Evolutionary conservation across 2,329 filamentous ascomycete genomes (phyloP).

Genomic region (Magnaporthales sp.): DNA sequence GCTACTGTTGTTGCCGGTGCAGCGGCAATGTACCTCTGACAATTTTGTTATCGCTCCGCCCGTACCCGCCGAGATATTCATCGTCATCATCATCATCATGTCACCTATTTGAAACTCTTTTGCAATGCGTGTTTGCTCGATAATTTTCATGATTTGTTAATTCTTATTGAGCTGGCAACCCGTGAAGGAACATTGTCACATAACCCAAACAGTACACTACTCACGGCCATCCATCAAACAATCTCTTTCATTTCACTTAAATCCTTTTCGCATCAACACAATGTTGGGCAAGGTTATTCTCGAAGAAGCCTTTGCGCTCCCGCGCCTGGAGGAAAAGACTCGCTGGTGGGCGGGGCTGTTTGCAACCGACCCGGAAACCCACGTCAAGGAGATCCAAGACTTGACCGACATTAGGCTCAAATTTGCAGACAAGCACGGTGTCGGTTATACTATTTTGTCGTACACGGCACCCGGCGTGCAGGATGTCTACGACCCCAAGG

Average conservation of each 20-base stretch:
- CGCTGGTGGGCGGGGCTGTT: slow-evolving; percentile 54
- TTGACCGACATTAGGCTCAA: slow-evolving; percentile 30
- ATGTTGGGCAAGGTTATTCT: slow-evolving; percentile 55
- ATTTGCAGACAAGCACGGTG: slow-evolving; percentile 31
- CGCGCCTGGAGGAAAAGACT: slow-evolving; percentile 48
- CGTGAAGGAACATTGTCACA: no score
- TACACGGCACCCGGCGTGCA: slow-evolving; percentile 24
- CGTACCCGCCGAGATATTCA: neutral
- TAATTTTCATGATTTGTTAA: no score
- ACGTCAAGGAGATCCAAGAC: slow-evolving; percentile 43
- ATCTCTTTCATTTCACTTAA: neutral
- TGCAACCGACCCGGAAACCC: slow-evolving; percentile 48
- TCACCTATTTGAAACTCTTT: neutral
- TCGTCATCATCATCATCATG: no score
- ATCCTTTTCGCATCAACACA: neutral
- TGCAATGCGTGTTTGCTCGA: neutral
- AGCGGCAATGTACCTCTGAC: neutral
- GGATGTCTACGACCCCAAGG: slow-evolving; percentile 17
- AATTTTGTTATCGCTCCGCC: neutral
- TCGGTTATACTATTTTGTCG: slow-evolving; percentile 27
- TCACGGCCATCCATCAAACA: no score
- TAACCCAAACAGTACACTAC: neutral
- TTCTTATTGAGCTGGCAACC: no score
- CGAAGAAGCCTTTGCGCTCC: slow-evolving; percentile 54
- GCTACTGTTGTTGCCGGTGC: neutral